Evolutionary conservation across 148 eudicot genomes (phyloP).

Genomic region (Rhododendron williamsianum): DNA sequence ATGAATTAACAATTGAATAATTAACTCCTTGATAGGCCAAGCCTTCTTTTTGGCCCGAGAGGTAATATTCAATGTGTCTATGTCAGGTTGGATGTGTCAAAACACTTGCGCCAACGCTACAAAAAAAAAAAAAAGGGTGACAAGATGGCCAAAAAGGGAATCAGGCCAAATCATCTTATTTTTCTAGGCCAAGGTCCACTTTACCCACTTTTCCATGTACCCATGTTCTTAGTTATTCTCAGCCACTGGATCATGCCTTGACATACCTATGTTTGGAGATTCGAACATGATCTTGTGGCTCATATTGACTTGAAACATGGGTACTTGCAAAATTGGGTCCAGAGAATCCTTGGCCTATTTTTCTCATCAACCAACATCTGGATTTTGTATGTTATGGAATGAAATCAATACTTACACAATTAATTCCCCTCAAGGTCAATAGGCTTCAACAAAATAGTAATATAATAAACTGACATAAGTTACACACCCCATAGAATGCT

Average conservation of each 20-base stretch:
- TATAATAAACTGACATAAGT: slow-evolving; percentile 15
- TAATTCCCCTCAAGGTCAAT: neutral
- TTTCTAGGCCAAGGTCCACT: neutral
- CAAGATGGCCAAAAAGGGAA: neutral
- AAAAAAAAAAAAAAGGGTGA: neutral
- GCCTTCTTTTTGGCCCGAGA: neutral
- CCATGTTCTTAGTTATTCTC: neutral
- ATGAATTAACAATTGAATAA: neutral
- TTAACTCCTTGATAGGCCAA: neutral
- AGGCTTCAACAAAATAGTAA: neutral
- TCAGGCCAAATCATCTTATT: neutral
- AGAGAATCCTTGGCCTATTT: neutral
- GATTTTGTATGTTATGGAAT: neutral
- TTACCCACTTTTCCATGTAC: neutral
- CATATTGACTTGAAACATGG: neutral
- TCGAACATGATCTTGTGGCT: neutral
- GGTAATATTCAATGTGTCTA: neutral
- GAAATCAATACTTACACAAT: neutral
- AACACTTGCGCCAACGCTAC: neutral
- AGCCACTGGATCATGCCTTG: neutral
- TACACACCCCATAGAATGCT: slow-evolving; percentile 66
- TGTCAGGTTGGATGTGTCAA: neutral
- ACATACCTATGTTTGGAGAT: neutral
- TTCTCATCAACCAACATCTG: neutral
- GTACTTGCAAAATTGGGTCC: neutral